Evolutionary conservation across 2,329 filamentous ascomycete species (phyloP).

Genomic region (Venturia carpophila): DNA sequence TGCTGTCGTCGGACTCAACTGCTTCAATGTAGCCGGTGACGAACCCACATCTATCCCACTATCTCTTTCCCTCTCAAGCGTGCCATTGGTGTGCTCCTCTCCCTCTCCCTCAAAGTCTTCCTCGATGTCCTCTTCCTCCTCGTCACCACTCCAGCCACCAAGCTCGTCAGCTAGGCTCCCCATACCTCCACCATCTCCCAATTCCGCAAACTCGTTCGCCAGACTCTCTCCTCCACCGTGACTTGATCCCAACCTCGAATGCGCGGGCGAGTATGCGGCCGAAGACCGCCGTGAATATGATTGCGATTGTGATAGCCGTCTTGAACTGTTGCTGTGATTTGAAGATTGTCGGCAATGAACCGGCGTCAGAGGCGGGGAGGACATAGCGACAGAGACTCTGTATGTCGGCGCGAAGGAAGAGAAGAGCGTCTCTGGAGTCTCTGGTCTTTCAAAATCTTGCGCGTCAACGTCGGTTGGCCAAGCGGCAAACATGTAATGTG

Average conservation of each 20-base stretch:
- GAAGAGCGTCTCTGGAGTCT: conserved; percentile 6
- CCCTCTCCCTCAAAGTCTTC: conserved; percentile 37
- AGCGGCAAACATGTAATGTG: neutral
- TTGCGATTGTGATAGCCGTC: conserved; percentile 9
- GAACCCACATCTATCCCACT: conserved; percentile 17
- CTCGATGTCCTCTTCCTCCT: conserved; percentile 50
- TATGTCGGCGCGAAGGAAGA: neutral
- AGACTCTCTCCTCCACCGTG: conserved; percentile 17
- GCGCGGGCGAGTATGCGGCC: conserved; percentile 15
- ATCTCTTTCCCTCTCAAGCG: conserved; percentile 25
- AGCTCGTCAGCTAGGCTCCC: conserved; percentile 69
- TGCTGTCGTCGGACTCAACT: conserved; percentile 31
- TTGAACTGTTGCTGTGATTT: conserved; percentile 10
- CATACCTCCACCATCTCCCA: conserved; percentile 47
- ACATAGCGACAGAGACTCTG: conserved; percentile 4
- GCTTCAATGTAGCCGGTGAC: conserved; percentile 23
- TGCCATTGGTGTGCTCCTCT: conserved; percentile 42
- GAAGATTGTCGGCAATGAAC: conserved; percentile 12
- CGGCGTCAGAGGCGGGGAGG: conserved; percentile 14
- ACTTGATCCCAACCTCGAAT: conserved; percentile 12
- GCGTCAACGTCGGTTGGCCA: conserved; percentile 6
- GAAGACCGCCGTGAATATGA: conserved; percentile 12
- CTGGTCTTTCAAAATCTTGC: neutral
- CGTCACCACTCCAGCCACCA: conserved; percentile 62
- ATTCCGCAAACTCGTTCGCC: conserved; percentile 18